phyloP scores from a whole-genome alignment of 345 rosid species.

The Passiflora organensis region DNA sequence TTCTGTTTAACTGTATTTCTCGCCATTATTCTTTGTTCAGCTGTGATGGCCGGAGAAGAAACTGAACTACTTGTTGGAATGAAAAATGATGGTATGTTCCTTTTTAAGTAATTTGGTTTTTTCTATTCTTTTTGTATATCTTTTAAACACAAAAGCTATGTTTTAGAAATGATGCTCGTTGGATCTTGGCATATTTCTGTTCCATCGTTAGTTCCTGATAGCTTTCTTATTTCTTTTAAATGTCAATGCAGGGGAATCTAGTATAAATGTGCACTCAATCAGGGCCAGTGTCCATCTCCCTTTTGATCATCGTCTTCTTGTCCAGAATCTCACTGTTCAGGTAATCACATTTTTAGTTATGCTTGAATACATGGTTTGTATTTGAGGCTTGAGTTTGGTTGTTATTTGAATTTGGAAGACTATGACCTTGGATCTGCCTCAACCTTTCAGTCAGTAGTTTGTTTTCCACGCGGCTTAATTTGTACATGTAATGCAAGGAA shows the following conservation, averaged over 20 bases:
- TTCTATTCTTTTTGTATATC: neutral
- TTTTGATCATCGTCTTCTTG: conserved; percentile 56
- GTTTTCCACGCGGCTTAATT: too few relatives aligned
- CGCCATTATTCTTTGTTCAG: conserved; percentile 31
- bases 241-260: conserved; percentile 52
- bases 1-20: conserved; percentile 7
- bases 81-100: conserved; percentile 67
- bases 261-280: conserved; percentile 52
- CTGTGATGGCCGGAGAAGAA: conserved; percentile 72
- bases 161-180: neutral
- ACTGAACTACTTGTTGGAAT: conserved; percentile 76
- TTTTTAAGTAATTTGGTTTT: neutral
- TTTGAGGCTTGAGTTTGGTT: neutral
- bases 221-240: conserved; percentile 15
- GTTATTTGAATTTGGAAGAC: neutral
- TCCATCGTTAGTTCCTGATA: too few relatives aligned
- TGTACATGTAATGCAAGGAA: too few relatives aligned
- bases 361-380: conserved; percentile 1
- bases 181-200: too few relatives aligned
- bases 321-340: conserved; percentile 82
- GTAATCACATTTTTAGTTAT: conserved; percentile 26
- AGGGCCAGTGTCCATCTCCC: conserved; percentile 84
- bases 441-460: too few relatives aligned
- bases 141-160: neutral
- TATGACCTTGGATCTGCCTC: too few relatives aligned